Conservation (phyloP, 1,139 yeast genomes). For the Meyerozyma elateridarum region DNA sequence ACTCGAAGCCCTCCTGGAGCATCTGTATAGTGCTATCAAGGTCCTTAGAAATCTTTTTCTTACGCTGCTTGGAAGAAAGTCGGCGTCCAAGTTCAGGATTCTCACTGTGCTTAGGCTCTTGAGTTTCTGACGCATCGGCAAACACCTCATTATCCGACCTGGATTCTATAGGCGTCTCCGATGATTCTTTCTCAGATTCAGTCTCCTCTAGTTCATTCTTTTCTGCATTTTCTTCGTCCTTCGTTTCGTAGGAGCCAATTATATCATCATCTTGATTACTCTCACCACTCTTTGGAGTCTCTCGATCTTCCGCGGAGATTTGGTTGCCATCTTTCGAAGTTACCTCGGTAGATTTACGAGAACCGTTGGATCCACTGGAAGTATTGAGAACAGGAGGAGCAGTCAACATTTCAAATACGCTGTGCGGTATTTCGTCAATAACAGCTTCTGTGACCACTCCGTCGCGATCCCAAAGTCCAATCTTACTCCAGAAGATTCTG, state of each 20-base stretch:
- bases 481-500: slow-evolving; percentile 75
- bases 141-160: slow-evolving; percentile 1
- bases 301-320: background rate
- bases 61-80: slow-evolving; percentile 14
- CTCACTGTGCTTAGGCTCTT: background rate
- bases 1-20: slow-evolving; percentile 36
- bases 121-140: slow-evolving; percentile 2
- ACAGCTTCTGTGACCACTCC: slow-evolving; percentile 2
- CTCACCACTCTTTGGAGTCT: background rate
- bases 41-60: slow-evolving; percentile 27
- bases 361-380: no score
- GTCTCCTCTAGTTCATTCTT: no score
- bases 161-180: no score
- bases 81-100: background rate
- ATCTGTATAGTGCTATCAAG: slow-evolving; percentile 37
- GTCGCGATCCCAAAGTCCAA: slow-evolving; percentile 56
- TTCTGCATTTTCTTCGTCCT: background rate
- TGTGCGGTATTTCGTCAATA: slow-evolving; percentile 2
- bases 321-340: no score
- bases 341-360: no score
- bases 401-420: background rate
- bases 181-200: no score
- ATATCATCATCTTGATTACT: background rate
- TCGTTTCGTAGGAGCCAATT: background rate
- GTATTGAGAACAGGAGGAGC: no score